These are phyloP conservation scores for Piromyces sp. DNA, from an alignment of 192 early-diverging fungal genomes.

Conservation along the genomic window DNA sequence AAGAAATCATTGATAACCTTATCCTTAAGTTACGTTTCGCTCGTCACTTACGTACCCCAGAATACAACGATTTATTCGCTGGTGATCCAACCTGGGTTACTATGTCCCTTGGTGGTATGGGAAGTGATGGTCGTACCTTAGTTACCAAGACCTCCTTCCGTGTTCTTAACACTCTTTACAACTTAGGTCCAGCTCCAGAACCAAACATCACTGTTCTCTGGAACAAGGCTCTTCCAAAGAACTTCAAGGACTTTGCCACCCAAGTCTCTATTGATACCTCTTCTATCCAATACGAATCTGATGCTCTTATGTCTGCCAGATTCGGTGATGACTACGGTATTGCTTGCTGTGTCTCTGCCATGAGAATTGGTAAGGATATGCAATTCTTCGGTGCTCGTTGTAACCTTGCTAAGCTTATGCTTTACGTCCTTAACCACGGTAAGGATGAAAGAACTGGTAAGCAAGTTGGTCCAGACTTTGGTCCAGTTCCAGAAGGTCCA, in stretches of 20 bases:
- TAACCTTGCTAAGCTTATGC: no score
- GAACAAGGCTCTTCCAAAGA: constrained; percentile 3
- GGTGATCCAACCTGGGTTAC: no score
- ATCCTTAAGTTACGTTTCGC: neutral
- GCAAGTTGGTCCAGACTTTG: constrained; percentile 8
- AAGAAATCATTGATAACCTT: no score
- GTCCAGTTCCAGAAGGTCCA: neutral
- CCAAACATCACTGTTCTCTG: constrained; percentile 10
- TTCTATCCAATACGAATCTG: constrained; percentile 7
- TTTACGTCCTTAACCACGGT: no score
- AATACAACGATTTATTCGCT: no score
- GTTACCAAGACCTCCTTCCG: constrained; percentile 8
- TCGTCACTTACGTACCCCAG: no score
- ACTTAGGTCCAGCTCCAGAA: constrained; percentile 7
- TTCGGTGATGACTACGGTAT: constrained; percentile 12
- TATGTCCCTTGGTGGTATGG: constrained; percentile 5
- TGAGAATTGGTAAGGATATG: constrained; percentile 10
- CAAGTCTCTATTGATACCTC: constrained; percentile 8
- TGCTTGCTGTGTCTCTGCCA: constrained; percentile 10
- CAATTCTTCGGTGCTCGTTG: constrained; percentile 3
- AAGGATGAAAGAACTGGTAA: constrained; percentile 1
- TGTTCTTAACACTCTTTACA: constrained; percentile 8
- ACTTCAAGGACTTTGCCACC: constrained; percentile 5
- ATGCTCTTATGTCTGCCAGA: constrained; percentile 5
- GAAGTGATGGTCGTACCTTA: constrained; percentile 5